Percentiles rank a stretch among this genome's conserved stretches.
phyloP scores from a whole-genome alignment of 441 rosid genomes.

The Pelargonium citronellum region DNA sequence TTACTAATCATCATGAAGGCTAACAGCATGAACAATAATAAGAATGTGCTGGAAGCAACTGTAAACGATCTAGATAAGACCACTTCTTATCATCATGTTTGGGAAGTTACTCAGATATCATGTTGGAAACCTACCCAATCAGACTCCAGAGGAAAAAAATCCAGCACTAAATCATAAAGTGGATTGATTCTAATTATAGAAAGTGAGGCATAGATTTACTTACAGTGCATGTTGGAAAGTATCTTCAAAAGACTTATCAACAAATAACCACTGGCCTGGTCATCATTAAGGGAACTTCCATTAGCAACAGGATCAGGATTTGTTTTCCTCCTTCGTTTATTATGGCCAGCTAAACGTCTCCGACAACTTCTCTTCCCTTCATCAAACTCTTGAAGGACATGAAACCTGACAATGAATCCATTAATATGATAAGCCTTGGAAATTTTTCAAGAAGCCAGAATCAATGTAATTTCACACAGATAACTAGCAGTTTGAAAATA shows the following conservation, averaged over 20 bases:
- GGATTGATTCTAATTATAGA: constrained; percentile 6
- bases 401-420: constrained; percentile 53
- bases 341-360: constrained; percentile 96
- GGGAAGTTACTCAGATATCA: too few relatives aligned
- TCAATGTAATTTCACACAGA: too few relatives aligned
- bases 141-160: constrained; percentile 12
- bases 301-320: constrained; percentile 55
- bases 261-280: constrained; percentile 66
- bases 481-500: too few relatives aligned
- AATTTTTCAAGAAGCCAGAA: too few relatives aligned
- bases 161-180: not conserved
- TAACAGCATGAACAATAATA: too few relatives aligned
- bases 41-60: too few relatives aligned
- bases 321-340: constrained; percentile 85
- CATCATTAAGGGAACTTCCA: constrained; percentile 51
- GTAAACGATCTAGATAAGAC: too few relatives aligned
- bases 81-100: too few relatives aligned
- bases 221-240: constrained; percentile 80
- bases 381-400: constrained; percentile 92
- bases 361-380: constrained; percentile 99
- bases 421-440: not conserved
- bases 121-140: too few relatives aligned
- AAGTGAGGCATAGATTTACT: constrained; percentile 22
- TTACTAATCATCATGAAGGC: too few relatives aligned
- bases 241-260: constrained; percentile 71